Evolutionary conservation across 306 rosid species (phyloP), one percentile per base, ranked within the genome.

Genomic region (Oemleria cerasiformis): DNA sequence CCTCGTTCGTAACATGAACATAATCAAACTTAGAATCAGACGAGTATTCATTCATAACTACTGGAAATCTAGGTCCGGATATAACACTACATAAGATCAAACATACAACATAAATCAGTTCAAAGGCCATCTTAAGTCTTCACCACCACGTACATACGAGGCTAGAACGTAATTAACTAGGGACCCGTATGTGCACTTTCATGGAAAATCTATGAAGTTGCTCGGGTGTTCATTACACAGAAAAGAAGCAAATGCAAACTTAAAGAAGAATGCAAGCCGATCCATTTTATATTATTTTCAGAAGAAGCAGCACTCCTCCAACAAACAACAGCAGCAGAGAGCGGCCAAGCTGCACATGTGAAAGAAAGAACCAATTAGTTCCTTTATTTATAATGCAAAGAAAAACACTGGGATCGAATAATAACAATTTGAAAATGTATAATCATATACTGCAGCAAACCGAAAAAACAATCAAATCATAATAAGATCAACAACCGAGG

Each of bases 281-380:
- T 64, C 62, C 64, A 59, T 51, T 45, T 34, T 7, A 25, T 8
- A 42, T 9, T 58, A 30, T 75, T 54, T 71, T 79, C 77, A 86
- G 44, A 79, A 78, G 81, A 58, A 77, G 80, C 87, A 85, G 65
- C 92, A 84, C 78, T 93, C 97, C 83, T 94, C 98, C 68, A 94
- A 63, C 84, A 94, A 38, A 78, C 90, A 94, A 76, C 98, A 91
- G 80, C 97, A 94, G 79, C 93, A 94, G 43, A 94, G 85, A 1
- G 94, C 90, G 34, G 92, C 79, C 74, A 91, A 82, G 79, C 98
- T 91, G 96, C 86, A 78, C 63, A 70, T 49, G 53, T 19, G 55
- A 71, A 79, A 48, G 11, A 67, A 68, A 57, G 44, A 43, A 74
- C 57, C 13, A 39, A 57, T 60, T 34, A 73, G 63, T 53, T 13